phyloP scores from a whole-genome alignment of 2,329 filamentous ascomycete genomes.

The Verticillium longisporum region DNA sequence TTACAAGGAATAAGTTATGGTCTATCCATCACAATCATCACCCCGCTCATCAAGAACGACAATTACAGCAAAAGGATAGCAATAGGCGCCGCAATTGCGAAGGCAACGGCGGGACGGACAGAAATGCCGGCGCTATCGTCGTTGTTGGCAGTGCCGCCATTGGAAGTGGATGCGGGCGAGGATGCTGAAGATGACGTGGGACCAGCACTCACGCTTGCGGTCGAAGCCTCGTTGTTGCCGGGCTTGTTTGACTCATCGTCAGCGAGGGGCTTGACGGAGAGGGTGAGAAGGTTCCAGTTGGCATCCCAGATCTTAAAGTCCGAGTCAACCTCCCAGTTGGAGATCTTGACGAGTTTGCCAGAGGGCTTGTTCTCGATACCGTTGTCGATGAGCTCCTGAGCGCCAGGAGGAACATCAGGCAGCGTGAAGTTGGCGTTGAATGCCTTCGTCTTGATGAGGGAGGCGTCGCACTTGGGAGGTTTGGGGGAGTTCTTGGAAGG shows the following conservation, averaged over 20 bases:
- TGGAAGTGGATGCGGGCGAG: constrained; percentile 18
- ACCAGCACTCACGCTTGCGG: constrained; percentile 4
- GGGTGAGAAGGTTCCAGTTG: constrained; percentile 29
- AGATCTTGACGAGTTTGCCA: constrained; percentile 64
- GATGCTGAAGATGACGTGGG: constrained; percentile 9
- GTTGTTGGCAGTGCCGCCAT: constrained; percentile 13
- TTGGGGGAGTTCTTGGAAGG: constrained; percentile 40
- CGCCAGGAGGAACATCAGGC: constrained; percentile 60
- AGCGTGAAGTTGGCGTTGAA: constrained; percentile 79
- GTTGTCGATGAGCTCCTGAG: constrained; percentile 65
- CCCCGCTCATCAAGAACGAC: background rate
- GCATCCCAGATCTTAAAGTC: constrained; percentile 31
- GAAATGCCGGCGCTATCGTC: constrained; percentile 12
- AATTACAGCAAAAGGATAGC: constrained; percentile 11
- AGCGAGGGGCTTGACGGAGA: constrained; percentile 40
- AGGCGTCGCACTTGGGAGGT: constrained; percentile 56
- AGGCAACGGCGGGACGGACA: constrained; percentile 5
- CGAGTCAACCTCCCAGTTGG: constrained; percentile 49
- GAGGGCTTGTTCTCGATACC: constrained; percentile 60
- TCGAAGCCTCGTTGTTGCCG: constrained; percentile 30
- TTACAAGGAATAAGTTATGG: background rate
- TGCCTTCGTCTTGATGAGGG: constrained; percentile 58
- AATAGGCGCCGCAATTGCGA: constrained; percentile 7
- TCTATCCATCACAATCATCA: background rate
- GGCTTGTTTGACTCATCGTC: constrained; percentile 37